Evolutionary conservation across 768 basidiomycete species (phyloP).

Genomic region (Macrocybe gigantea): DNA sequence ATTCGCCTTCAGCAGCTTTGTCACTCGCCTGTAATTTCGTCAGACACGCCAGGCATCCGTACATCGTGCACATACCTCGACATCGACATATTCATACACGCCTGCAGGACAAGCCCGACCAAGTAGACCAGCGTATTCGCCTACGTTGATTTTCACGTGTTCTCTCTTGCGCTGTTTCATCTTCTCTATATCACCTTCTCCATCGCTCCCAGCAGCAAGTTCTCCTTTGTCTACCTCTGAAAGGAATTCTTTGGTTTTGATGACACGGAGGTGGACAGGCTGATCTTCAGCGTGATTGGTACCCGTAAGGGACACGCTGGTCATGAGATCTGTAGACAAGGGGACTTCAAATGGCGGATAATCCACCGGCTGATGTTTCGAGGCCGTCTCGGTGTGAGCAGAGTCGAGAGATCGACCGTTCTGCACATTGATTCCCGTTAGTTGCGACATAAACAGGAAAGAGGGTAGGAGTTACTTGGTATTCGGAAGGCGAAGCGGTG

Average conservation of each 20-base stretch:
- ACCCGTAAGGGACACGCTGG: slow-evolving; percentile 82
- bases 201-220: no score
- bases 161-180: slow-evolving; percentile 34
- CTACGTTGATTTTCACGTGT: slow-evolving; percentile 73
- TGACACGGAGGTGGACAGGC: slow-evolving; percentile 78
- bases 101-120: slow-evolving; percentile 89
- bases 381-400: slow-evolving; percentile 63
- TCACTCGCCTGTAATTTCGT: slow-evolving; percentile 13
- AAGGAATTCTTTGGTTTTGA: slow-evolving; percentile 27
- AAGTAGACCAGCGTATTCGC: slow-evolving; percentile 83
- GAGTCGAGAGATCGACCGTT: slow-evolving; percentile 46
- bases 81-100: slow-evolving; percentile 94
- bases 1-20: slow-evolving; percentile 30
- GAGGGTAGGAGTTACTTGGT: neutral
- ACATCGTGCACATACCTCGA: slow-evolving; percentile 30
- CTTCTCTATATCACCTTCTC: slow-evolving; percentile 3
- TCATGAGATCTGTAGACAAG: slow-evolving; percentile 89
- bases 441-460: neutral
- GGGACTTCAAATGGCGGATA: slow-evolving; percentile 88
- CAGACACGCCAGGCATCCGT: slow-evolving; percentile 1
- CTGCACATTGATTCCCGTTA: slow-evolving; percentile 3
- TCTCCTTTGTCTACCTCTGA: slow-evolving; percentile 15
- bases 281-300: slow-evolving; percentile 99
- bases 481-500: slow-evolving; percentile 18
- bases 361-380: slow-evolving; percentile 63